Percentiles rank a stretch among this genome's conserved stretches.
Evolutionary conservation across 2,329 filamentous ascomycete genomes (phyloP).

Genomic region (Verticillium albo-atrum): DNA sequence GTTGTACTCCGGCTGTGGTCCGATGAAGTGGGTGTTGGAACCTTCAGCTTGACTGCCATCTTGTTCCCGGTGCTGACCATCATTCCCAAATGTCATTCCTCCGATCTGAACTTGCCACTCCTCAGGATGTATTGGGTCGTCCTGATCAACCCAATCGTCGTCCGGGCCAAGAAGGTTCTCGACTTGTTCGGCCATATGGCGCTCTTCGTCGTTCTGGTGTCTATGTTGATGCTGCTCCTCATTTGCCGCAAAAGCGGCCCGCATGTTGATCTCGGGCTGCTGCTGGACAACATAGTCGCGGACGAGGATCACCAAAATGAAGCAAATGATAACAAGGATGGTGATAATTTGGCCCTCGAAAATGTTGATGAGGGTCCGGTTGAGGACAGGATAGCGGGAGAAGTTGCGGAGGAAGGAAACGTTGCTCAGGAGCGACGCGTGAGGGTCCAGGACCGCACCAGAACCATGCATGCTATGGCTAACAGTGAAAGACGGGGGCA

Average conservation of each 20-base stretch:
- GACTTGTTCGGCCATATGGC: slow-evolving; percentile 10
- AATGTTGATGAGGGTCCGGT: slow-evolving; percentile 74
- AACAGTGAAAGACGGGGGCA: slow-evolving; percentile 4
- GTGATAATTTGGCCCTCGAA: slow-evolving; percentile 94
- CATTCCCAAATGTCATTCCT: neutral
- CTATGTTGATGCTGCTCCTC: slow-evolving; percentile 1
- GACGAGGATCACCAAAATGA: slow-evolving; percentile 95
- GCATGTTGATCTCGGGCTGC: slow-evolving; percentile 86
- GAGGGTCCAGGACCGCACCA: slow-evolving; percentile 3
- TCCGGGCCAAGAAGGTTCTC: neutral
- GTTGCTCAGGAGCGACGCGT: slow-evolving; percentile 50
- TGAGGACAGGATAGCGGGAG: slow-evolving; percentile 67
- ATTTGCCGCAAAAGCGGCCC: slow-evolving; percentile 53
- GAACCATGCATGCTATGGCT: neutral
- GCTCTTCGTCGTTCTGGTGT: neutral
- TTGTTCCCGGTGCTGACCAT: neutral
- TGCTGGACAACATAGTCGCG: slow-evolving; percentile 98
- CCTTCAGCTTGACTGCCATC: neutral
- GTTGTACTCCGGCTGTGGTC: neutral
- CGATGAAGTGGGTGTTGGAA: neutral
- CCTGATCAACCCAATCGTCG: neutral
- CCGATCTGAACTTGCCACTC: neutral
- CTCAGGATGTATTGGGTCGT: neutral
- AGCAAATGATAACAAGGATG: slow-evolving; percentile 82
- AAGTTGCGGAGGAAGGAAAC: slow-evolving; percentile 53